phyloP scores from a whole-genome alignment of 352 stramenopile genomes.

The Pythium biforme region DNA sequence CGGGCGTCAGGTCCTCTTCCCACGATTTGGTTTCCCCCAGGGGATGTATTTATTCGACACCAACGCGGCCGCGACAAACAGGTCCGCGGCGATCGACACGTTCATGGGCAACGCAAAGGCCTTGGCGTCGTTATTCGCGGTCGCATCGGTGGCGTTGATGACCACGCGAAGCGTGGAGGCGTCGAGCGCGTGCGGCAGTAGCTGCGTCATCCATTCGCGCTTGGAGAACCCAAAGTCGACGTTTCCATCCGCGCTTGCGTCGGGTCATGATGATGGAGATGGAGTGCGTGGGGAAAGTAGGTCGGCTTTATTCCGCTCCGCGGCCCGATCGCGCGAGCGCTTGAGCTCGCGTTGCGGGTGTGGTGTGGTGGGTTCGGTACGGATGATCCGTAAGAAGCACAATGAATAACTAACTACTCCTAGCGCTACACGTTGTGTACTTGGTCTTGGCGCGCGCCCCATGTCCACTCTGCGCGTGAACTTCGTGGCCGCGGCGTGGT shows the following conservation, averaged over 20 bases:
- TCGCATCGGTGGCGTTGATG: not conserved
- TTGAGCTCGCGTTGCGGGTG: not conserved
- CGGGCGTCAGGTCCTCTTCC: not conserved
- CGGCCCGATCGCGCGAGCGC: not conserved
- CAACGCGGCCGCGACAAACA: not conserved
- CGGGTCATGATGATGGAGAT: not conserved
- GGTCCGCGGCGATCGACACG: not conserved
- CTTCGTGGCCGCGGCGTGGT: not conserved
- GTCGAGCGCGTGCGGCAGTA: not conserved
- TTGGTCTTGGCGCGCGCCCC: no score
- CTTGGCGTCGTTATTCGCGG: not conserved
- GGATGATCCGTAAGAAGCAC: no score
- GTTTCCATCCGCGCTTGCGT: not conserved
- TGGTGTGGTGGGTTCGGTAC: not conserved
- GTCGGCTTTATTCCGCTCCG: not conserved
- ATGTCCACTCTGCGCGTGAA: not conserved
- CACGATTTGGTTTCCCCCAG: not conserved
- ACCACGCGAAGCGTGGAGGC: not conserved
- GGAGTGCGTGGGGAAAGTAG: not conserved
- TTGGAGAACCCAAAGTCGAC: not conserved
- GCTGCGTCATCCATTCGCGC: conserved; percentile 1
- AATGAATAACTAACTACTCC: no score
- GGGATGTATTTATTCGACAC: not conserved
- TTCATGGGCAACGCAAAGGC: not conserved
- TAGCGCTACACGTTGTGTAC: not conserved